A percentile compares a stretch with the other conserved stretches of the same genome.
Conservation (phyloP, 805 yeast genomes). For the Cyberlindnera xishuangbannaensis region DNA sequence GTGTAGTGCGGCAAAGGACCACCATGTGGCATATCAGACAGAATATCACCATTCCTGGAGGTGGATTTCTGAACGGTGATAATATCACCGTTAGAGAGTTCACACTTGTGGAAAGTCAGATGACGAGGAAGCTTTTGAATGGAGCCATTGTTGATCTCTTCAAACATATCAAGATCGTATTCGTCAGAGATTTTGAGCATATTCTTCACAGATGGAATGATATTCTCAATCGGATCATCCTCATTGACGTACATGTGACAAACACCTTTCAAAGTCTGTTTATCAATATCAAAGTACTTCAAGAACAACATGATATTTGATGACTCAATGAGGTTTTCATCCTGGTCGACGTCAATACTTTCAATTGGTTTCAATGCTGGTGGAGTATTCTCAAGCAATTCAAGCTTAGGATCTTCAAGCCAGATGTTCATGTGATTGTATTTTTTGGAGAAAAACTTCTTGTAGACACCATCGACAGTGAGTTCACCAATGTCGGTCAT, state of each 20-base stretch:
- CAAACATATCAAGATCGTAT: conserved; percentile 38
- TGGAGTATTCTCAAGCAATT: conserved; percentile 9
- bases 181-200: conserved; percentile 34
- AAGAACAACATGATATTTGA: conserved; percentile 39
- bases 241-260: conserved; percentile 51
- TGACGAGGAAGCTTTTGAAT: conserved; percentile 35
- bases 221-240: conserved; percentile 36
- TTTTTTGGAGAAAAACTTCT: conserved; percentile 39
- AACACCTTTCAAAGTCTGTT: conserved; percentile 56
- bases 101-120: conserved; percentile 48
- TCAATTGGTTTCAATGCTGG: conserved; percentile 4
- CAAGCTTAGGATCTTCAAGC: conserved; percentile 50
- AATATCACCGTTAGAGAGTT: conserved; percentile 66
- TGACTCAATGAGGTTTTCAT: conserved; percentile 20
- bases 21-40: too few relatives aligned
- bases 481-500: conserved; percentile 28
- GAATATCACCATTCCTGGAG: conserved; percentile 17
- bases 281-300: conserved; percentile 58
- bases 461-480: conserved; percentile 48
- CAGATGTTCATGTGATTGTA: conserved; percentile 50
- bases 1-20: conserved; percentile 28
- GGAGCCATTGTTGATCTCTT: conserved; percentile 54
- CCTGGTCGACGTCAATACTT: conserved; percentile 10
- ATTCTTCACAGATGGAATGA: conserved; percentile 36
- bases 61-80: conserved; percentile 27